A percentile compares a stretch with the other conserved stretches of the same genome.
phyloP scores from a whole-genome alignment of 106 monocot species.

The Apostasia ramifera region DNA sequence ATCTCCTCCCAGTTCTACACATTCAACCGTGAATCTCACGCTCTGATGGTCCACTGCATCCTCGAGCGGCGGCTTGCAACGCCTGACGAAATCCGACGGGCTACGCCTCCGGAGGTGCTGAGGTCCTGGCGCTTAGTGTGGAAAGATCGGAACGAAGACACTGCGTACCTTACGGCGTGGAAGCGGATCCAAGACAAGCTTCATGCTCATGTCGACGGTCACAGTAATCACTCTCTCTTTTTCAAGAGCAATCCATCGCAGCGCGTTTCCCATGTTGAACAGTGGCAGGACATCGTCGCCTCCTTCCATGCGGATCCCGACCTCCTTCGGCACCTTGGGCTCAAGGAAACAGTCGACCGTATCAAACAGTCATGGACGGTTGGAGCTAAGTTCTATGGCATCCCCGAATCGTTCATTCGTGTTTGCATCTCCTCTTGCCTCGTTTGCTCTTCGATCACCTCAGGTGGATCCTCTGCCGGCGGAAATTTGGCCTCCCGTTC shows the following conservation, averaged over 20 bases:
- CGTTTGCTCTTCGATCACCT: conserved; percentile 40
- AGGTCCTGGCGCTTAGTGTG: conserved; percentile 63
- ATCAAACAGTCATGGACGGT: conserved; percentile 97
- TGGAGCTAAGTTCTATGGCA: conserved; percentile 95
- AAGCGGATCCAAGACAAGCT: conserved; percentile 95
- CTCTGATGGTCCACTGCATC: conserved; percentile 63
- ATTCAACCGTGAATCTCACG: conserved; percentile 49
- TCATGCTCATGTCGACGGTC: conserved; percentile 34
- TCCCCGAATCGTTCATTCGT: conserved; percentile 88
- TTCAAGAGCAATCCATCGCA: conserved; percentile 79
- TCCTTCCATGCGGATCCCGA: conserved; percentile 81
- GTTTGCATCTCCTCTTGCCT: conserved; percentile 75
- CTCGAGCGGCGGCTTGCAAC: conserved; percentile 47
- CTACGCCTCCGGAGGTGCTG: conserved; percentile 44
- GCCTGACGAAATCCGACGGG: conserved; percentile 52
- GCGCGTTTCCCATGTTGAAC: conserved; percentile 72
- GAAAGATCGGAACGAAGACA: conserved; percentile 82
- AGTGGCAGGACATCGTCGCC: conserved; percentile 84
- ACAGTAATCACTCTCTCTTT: conserved; percentile 34
- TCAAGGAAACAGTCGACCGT: conserved; percentile 94
- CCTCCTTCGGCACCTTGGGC: conserved; percentile 69
- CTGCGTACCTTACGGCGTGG: conserved; percentile 76
- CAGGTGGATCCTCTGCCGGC: conserved; percentile 1
- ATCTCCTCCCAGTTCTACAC: conserved; percentile 78
- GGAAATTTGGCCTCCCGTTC: conserved; percentile 21